A percentile compares a stretch with the other conserved stretches of the same genome.
phyloP scores from a whole-genome alignment of 1,284 basidiomycete genomes.

The Heimioporus retisporus region DNA sequence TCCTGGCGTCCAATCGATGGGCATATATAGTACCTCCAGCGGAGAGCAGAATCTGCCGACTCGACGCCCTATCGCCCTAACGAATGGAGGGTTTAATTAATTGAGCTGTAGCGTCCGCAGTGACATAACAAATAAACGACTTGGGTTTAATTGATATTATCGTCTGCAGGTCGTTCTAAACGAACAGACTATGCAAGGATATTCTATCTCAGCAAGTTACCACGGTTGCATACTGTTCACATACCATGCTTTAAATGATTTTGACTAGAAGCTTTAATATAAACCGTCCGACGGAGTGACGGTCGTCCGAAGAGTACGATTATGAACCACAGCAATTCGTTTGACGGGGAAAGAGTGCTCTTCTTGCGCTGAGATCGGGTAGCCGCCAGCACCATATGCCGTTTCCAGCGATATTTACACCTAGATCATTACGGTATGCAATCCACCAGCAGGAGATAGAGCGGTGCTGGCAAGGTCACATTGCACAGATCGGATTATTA shows the following conservation, averaged over 20 bases:
- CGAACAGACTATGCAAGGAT: neutral
- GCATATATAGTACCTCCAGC: constrained; percentile 8
- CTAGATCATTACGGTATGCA: constrained; percentile 5
- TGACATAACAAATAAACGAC: neutral
- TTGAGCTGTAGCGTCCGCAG: neutral
- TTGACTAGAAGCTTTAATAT: neutral
- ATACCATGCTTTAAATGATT: neutral
- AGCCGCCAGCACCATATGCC: neutral
- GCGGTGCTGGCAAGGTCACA: constrained; percentile 4
- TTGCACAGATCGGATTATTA: neutral
- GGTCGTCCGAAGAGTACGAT: neutral
- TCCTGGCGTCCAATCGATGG: constrained; percentile 2
- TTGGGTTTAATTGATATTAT: neutral
- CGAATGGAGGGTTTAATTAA: constrained; percentile 13
- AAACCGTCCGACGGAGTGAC: neutral
- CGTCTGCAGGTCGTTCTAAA: neutral
- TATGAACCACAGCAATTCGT: neutral
- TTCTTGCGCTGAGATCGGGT: constrained; percentile 5
- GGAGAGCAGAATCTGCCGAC: neutral
- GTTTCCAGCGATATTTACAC: constrained; percentile 6
- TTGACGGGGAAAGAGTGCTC: constrained; percentile 8
- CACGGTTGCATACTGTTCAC: neutral
- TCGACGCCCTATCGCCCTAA: constrained; percentile 11
- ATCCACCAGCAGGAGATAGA: neutral
- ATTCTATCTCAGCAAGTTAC: constrained; percentile 3